Evolutionary conservation across 345 rosid species (phyloP), one percentile per base, ranked within the genome.

Genomic region (Gossypium herbaceum): DNA sequence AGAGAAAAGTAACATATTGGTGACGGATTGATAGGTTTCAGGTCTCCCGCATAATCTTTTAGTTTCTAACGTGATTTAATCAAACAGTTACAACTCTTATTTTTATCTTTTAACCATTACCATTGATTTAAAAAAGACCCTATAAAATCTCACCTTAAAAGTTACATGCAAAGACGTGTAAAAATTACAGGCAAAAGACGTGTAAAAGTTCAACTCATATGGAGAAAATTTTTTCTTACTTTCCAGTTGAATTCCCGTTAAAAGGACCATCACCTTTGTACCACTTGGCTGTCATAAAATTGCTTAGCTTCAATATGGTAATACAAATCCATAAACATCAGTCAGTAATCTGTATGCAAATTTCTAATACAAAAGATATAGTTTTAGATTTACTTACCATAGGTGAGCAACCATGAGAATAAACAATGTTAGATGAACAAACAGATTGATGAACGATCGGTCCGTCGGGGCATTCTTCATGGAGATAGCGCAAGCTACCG

Each of bases 401-500:
- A 2, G 86, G 65, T 59, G 79, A 64, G 77, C 75, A 81, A 39
- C 81, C 78, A 52, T 50, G 79, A 22, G 78, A 43, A 45, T 80
- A 75, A 54, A 63, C 56, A 56, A 87, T 45, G 73, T 73, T 41
- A 57, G 70, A 19, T 15, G 91, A 82, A 58, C 76, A 74, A 54
- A 87, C 83, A 34, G 83, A 82, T 20, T 61, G 87, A 67, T 85
- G 91, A 78, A 79, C 76, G 41, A 87, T 82, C 13, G 83, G 75
- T 11, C 86, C 87, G 63, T 85, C 84, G 47, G 74, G 78, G 55
- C 88, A 85, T 64, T 87, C 87, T 47, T 85, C 87, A 15, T 87
- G 88, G 62, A 87, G 87, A 79, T 85, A 84, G 43, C 82, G 75
- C 76, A 87, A 63, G 77, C 88, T 73, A 27, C 82, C 74, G 0